These are phyloP conservation scores for Croton setiger DNA, from an alignment of 441 rosid genomes.

Conservation along the genomic window DNA sequence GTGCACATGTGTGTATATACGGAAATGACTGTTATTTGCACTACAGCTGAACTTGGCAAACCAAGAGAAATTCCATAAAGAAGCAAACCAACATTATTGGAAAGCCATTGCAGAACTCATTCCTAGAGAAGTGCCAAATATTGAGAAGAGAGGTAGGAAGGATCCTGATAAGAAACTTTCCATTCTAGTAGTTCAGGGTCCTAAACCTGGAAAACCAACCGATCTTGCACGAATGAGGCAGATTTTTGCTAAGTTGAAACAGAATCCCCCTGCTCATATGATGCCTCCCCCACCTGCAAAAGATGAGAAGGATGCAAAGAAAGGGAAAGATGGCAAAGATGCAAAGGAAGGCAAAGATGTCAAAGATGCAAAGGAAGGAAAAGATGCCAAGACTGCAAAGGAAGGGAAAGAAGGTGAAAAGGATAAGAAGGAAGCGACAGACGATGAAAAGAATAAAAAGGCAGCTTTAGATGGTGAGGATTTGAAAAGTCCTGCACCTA, in stretches of 20 bases:
- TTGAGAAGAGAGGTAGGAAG: constrained; percentile 78
- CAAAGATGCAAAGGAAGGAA: constrained; percentile 29
- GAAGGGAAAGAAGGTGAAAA: constrained; percentile 29
- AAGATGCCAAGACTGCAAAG: constrained; percentile 24
- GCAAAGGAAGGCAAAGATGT: constrained; percentile 29
- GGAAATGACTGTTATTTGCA: constrained; percentile 20
- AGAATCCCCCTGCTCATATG: constrained; percentile 82
- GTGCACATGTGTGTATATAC: too few relatives aligned
- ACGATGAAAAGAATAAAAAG: constrained; percentile 21
- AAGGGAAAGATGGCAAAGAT: constrained; percentile 13
- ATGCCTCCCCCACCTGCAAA: constrained; percentile 67
- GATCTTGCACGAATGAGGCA: constrained; percentile 88
- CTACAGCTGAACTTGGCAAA: constrained; percentile 65
- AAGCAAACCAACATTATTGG: constrained; percentile 83
- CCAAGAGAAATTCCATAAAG: constrained; percentile 93
- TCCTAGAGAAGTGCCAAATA: constrained; percentile 79
- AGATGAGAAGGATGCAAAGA: constrained; percentile 33
- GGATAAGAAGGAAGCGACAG: constrained; percentile 10
- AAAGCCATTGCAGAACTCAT: constrained; percentile 87
- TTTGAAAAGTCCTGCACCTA: constrained; percentile 23
- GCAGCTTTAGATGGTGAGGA: constrained; percentile 18
- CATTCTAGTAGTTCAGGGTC: constrained; percentile 64
- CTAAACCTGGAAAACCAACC: constrained; percentile 86
- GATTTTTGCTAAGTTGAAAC: constrained; percentile 64
- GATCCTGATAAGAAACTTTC: constrained; percentile 69